Conservation (phyloP, 2,329 filamentous ascomycete genomes). For the Botrytis galanthina region DNA sequence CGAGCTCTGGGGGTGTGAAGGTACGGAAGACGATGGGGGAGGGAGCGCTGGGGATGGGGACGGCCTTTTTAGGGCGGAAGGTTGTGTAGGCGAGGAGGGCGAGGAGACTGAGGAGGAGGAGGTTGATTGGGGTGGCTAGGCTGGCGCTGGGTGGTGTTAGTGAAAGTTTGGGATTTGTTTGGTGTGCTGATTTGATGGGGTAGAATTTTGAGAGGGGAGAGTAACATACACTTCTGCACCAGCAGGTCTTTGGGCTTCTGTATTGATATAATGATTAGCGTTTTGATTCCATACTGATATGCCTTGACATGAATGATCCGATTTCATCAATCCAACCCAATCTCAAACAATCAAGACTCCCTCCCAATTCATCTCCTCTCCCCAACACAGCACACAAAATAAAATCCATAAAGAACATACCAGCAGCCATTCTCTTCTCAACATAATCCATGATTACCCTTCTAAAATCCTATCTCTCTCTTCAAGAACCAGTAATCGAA, state of each 20-base stretch:
- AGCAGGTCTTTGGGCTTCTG: conserved; percentile 30
- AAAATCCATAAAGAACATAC: conserved; percentile 19
- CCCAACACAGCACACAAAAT: background rate
- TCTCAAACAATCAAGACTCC: background rate
- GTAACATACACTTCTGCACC: conserved; percentile 37
- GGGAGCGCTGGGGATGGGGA: conserved; percentile 34
- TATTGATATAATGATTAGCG: conserved; percentile 29
- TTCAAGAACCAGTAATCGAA: background rate
- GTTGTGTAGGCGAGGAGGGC: conserved; percentile 58
- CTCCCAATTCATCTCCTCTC: background rate
- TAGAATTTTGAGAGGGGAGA: background rate
- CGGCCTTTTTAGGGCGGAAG: conserved; percentile 45
- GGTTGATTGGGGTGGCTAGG: conserved; percentile 57
- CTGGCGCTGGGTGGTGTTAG: conserved; percentile 25
- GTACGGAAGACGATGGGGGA: conserved; percentile 47
- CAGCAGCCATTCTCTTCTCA: conserved; percentile 39
- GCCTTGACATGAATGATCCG: background rate
- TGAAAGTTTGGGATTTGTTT: background rate
- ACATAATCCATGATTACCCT: conserved; percentile 37
- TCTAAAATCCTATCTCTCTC: background rate
- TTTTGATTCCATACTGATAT: background rate
- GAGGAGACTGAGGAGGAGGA: conserved; percentile 55
- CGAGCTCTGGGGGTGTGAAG: conserved; percentile 54
- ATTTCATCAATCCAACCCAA: background rate
- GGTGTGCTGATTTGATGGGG: background rate